phyloP scores from a whole-genome alignment of 2,329 filamentous ascomycete species.

The Diaporthe batatas region DNA sequence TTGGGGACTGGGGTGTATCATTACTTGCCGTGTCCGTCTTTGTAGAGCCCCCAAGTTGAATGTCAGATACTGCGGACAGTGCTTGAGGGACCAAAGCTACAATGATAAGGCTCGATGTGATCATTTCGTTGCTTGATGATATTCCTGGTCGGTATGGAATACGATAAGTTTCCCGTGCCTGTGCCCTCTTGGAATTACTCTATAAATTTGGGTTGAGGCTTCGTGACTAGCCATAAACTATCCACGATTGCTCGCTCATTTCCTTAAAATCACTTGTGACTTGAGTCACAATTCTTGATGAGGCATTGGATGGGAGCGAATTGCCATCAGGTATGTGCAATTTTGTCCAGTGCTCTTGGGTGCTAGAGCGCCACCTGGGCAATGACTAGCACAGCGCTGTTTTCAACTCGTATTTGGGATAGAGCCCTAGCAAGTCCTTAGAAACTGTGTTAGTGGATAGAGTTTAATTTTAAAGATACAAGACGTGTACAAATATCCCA shows the following conservation, averaged over 20 bases:
- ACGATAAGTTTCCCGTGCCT: background rate
- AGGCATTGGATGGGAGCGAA: background rate
- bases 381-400: too few relatives aligned
- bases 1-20: background rate
- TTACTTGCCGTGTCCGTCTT: background rate
- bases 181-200: background rate
- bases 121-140: background rate
- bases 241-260: background rate
- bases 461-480: too few relatives aligned
- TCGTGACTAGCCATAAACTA: background rate
- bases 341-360: too few relatives aligned
- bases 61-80: background rate
- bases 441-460: too few relatives aligned
- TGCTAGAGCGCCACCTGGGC: too few relatives aligned
- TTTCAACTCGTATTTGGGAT: too few relatives aligned
- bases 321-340: too few relatives aligned
- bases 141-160: background rate
- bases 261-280: background rate
- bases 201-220: background rate
- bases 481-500: too few relatives aligned
- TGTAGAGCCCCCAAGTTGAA: background rate
- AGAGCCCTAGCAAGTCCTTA: too few relatives aligned
- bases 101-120: background rate
- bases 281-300: background rate
- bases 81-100: background rate